Evolutionary conservation across 352 stramenopile species (phyloP).

Genomic region (Pseudoperonospora humuli): DNA sequence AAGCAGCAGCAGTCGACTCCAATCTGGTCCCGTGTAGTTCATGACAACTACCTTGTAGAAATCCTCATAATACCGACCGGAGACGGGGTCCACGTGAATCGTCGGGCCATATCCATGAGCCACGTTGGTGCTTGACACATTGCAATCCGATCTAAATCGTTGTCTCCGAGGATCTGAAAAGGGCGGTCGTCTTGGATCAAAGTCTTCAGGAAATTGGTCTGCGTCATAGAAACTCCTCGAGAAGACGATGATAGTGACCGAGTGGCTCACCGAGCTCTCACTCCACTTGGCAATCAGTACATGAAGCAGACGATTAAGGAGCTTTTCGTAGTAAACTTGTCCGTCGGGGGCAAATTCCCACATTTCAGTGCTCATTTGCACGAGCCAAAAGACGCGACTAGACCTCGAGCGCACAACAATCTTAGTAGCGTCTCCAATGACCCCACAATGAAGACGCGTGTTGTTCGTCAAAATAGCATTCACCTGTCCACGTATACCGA

Average conservation of each 20-base stretch:
- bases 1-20: slow-evolving; percentile 78
- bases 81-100: slow-evolving; percentile 49
- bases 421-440: slow-evolving; percentile 94
- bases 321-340: slow-evolving; percentile 89
- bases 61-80: slow-evolving; percentile 58
- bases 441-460: slow-evolving; percentile 75
- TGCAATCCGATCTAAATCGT: slow-evolving; percentile 32
- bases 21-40: slow-evolving; percentile 89
- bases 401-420: slow-evolving; percentile 93
- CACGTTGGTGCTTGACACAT: slow-evolving; percentile 22
- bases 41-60: slow-evolving; percentile 81
- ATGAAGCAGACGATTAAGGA: slow-evolving; percentile 70
- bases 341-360: slow-evolving; percentile 87
- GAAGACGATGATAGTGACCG: slow-evolving; percentile 90
- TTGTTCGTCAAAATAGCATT: slow-evolving; percentile 82
- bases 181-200: slow-evolving; percentile 29
- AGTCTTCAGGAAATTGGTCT: slow-evolving; percentile 53
- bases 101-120: slow-evolving; percentile 40
- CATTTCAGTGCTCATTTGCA: slow-evolving; percentile 95
- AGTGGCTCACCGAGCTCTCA: slow-evolving; percentile 80
- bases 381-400: slow-evolving; percentile 94
- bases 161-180: slow-evolving; percentile 50
- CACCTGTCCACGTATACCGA: slow-evolving; percentile 85
- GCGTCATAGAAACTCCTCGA: slow-evolving; percentile 82
- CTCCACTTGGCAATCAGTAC: slow-evolving; percentile 83